Evolutionary conservation across 352 stramenopile species (phyloP), one percentile per base, ranked within the genome.

Genomic region (Plasmopara muralis): DNA sequence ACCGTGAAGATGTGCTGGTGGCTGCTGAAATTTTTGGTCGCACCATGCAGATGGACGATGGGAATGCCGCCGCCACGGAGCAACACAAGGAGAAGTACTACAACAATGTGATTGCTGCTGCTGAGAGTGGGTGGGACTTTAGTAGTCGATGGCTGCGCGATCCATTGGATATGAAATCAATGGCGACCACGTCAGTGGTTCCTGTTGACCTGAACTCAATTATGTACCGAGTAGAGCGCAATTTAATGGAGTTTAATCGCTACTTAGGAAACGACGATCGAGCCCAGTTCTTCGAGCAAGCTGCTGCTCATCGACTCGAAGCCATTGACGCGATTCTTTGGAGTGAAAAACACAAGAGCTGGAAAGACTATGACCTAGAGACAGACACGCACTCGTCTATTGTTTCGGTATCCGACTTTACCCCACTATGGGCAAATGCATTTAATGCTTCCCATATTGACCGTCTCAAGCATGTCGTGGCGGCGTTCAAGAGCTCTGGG

Each of bases 41-140:
- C 31, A 73, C 62, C 0, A 44, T 73, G 31, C 34, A 50, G 2
- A 44, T 62, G 25, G 60, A 75, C 5, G 58, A 66, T 12, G 63
- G 64, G 14, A 64, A 72, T 37, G 73, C 68, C 29, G 49, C 47
- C 0, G 58, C 61, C 30, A 79, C 58, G 0, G 62, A 85, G 39
- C 57, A 57, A 9, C 71, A 83, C 53, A 87, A 89, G 50, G 69
- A 72, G 45, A 68, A 68, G 43, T 90, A 88, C 55, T 96, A 90
- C 64, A 85, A 83, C 42, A 77, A 92, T 54, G 71, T 95, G 34
- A 88, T 86, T 39, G 75, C 77, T 15, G 87, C 79, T 12, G 81
- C 87, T 6, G 87, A 95, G 64, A 93, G 79, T n/a, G 87, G 87
- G 1, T 96, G 87, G 87, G 87, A 96, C 58, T 96, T 96, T 49